Conservation (phyloP, 2,329 filamentous ascomycete species). For the Aspergillus puulaauensis region DNA sequence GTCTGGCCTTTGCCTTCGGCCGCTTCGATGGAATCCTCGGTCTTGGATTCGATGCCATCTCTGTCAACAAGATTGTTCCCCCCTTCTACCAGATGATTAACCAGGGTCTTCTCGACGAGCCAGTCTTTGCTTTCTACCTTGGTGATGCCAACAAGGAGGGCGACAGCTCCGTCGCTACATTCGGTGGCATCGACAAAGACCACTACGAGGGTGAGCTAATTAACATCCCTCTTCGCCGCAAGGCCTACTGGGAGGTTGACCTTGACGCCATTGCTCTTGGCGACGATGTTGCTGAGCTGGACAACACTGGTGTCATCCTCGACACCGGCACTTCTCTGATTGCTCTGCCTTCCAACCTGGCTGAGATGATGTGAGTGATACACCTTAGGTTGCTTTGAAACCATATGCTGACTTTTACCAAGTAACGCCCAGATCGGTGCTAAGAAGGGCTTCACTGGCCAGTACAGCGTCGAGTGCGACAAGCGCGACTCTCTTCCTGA, state of each 20-base stretch:
- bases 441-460: slow-evolving; percentile 96
- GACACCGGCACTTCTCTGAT: slow-evolving; percentile 98
- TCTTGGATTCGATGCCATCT: slow-evolving; percentile 90
- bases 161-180: slow-evolving; percentile 79
- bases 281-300: slow-evolving; percentile 79
- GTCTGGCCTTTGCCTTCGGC: slow-evolving; percentile 95
- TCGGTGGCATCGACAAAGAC: slow-evolving; percentile 81
- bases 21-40: slow-evolving; percentile 96
- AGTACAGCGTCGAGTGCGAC: slow-evolving; percentile 89
- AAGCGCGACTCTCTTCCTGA: slow-evolving; percentile 84
- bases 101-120: slow-evolving; percentile 84
- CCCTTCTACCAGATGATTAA: slow-evolving; percentile 96
- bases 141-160: slow-evolving; percentile 69
- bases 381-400: not conserved
- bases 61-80: slow-evolving; percentile 92
- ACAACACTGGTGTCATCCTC: slow-evolving; percentile 92
- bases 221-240: slow-evolving; percentile 91
- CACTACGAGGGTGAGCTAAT: slow-evolving; percentile 85
- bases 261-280: slow-evolving; percentile 90
- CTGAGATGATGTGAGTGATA: slow-evolving; percentile 73
- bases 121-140: slow-evolving; percentile 96
- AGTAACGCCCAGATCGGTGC: slow-evolving; percentile 94
- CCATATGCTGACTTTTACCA: slow-evolving; percentile 12
- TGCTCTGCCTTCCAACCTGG: slow-evolving; percentile 84
- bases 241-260: slow-evolving; percentile 99